Conservation (phyloP, 306 rosid genomes). For the cucumber (Cucumis sativus) region DNA sequence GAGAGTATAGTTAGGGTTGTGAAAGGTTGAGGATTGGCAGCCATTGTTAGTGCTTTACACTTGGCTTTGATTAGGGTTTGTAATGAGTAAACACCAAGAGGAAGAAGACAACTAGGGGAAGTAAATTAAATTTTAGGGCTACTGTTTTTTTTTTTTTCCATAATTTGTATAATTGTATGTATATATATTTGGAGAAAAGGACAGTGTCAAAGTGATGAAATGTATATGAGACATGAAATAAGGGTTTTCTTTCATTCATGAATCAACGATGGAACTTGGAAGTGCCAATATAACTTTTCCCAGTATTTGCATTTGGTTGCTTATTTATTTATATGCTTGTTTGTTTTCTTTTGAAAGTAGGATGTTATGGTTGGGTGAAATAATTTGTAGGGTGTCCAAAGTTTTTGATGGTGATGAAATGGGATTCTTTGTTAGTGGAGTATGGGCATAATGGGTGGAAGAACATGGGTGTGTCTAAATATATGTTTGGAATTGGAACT, state of each 20-base stretch:
- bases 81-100: slow-evolving; percentile 2
- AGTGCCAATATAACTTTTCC: neutral
- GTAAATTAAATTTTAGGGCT: neutral
- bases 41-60: slow-evolving; percentile 37
- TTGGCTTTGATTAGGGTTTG: slow-evolving; percentile 10
- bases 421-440: neutral
- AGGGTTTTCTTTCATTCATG: neutral
- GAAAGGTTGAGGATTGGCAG: slow-evolving; percentile 11
- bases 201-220: neutral
- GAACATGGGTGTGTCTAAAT: neutral
- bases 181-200: neutral
- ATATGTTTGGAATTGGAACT: neutral
- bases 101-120: neutral
- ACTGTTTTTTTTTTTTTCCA: too few relatives aligned
- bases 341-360: too few relatives aligned
- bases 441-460: neutral
- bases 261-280: neutral
- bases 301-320: neutral
- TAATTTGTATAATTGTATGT: too few relatives aligned
- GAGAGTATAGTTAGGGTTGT: neutral
- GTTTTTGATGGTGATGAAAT: neutral
- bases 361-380: too few relatives aligned
- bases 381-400: neutral
- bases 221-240: neutral
- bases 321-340: neutral